Evolutionary conservation across 768 basidiomycete genomes (phyloP).

Genomic region (Podaxis mareebaensis): DNA sequence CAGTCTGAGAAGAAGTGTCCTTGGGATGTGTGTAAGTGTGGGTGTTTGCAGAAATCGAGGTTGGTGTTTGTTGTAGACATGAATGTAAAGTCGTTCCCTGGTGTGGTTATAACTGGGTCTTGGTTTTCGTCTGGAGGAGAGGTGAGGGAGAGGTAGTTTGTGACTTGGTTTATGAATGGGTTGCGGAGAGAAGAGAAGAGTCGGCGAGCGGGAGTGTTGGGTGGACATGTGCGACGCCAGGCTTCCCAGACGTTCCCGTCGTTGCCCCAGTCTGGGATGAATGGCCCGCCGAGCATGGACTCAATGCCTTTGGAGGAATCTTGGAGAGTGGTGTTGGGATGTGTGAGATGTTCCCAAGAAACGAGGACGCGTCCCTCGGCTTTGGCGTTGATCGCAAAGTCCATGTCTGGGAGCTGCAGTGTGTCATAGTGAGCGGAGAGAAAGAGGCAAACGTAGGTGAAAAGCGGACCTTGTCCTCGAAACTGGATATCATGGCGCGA

Average conservation of each 20-base stretch:
- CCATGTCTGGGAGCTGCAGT: constrained; percentile 84
- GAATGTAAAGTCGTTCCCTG: constrained; percentile 67
- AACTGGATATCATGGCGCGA: constrained; percentile 70
- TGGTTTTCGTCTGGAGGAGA: constrained; percentile 7
- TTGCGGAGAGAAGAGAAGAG: constrained; percentile 78
- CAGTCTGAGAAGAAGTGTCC: constrained; percentile 98
- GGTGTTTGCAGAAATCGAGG: constrained; percentile 77
- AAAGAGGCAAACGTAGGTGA: neutral
- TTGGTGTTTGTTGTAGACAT: constrained; percentile 56
- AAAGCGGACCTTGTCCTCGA: constrained; percentile 56
- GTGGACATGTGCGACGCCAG: constrained; percentile 88
- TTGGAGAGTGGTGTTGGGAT: constrained; percentile 66
- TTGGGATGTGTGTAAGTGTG: constrained; percentile 84
- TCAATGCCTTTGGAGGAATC: constrained; percentile 54
- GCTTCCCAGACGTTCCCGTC: constrained; percentile 92
- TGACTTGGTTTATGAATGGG: constrained; percentile 32
- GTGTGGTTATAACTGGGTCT: neutral
- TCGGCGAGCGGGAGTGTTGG: constrained; percentile 75
- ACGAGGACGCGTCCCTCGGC: constrained; percentile 93
- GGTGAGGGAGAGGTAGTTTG: constrained; percentile 28
- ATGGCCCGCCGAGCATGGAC: constrained; percentile 59
- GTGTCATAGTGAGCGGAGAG: neutral
- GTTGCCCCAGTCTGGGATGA: constrained; percentile 83
- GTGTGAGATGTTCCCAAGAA: constrained; percentile 84
- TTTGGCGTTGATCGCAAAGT: constrained; percentile 90